phyloP scores from a whole-genome alignment of 768 basidiomycete genomes.

The Lepiota brunneoincarnata region DNA sequence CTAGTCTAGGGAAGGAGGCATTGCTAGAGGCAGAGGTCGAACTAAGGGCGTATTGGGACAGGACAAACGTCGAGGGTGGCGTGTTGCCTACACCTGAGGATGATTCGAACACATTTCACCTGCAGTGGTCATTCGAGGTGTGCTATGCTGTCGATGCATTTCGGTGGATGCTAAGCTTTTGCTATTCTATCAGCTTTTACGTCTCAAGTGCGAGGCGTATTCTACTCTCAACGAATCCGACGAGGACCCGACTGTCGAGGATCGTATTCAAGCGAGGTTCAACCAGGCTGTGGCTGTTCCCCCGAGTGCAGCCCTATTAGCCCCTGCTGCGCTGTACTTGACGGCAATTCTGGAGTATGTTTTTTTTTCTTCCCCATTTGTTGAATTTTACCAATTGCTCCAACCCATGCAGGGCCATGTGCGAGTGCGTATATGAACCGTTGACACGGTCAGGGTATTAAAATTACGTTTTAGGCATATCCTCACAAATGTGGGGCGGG shows the following conservation, averaged over 20 bases:
- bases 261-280: slow-evolving; percentile 63
- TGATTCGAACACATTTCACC: slow-evolving; percentile 56
- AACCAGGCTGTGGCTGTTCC: slow-evolving; percentile 43
- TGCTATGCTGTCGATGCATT: slow-evolving; percentile 14
- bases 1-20: slow-evolving; percentile 86
- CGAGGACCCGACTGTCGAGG: slow-evolving; percentile 68
- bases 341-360: slow-evolving; percentile 93
- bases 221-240: slow-evolving; percentile 80
- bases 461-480: slow-evolving; percentile 58
- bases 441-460: slow-evolving; percentile 2
- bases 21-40: slow-evolving; percentile 92
- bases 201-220: slow-evolving; percentile 86
- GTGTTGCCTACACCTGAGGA: slow-evolving; percentile 38
- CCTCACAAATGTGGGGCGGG: slow-evolving; percentile 78
- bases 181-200: slow-evolving; percentile 53
- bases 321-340: slow-evolving; percentile 85
- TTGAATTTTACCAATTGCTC: slow-evolving; percentile 24
- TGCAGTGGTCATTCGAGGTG: slow-evolving; percentile 79
- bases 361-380: slow-evolving; percentile 14
- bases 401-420: slow-evolving; percentile 58
- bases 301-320: slow-evolving; percentile 56
- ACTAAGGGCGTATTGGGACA: slow-evolving; percentile 84
- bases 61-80: slow-evolving; percentile 41
- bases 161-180: slow-evolving; percentile 10
- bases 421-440: slow-evolving; percentile 63